Evolutionary conservation across 129 eudicot species (phyloP).

Genomic region (Scalesia atractyloides): DNA sequence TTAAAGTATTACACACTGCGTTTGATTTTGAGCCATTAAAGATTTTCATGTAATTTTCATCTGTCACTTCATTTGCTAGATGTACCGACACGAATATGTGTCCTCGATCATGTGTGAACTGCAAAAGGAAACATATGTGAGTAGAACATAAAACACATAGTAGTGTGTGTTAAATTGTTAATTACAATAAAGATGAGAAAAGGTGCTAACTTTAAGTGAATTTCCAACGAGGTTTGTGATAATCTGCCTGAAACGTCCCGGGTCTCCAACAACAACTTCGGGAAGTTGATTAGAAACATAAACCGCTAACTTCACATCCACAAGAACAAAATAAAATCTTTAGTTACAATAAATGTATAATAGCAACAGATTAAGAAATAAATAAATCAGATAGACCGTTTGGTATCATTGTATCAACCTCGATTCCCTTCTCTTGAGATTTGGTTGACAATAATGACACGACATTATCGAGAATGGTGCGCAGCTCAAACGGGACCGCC

Average conservation of each 20-base stretch:
- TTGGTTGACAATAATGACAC: constrained; percentile 67
- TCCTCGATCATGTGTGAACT: constrained; percentile 81
- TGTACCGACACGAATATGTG: constrained; percentile 86
- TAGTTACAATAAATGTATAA: constrained; percentile 13
- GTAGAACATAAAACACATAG: neutral
- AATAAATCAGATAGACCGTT: neutral
- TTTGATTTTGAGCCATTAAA: constrained; percentile 24
- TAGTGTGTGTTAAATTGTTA: neutral
- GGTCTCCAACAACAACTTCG: constrained; percentile 84
- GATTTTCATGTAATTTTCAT: constrained; percentile 31
- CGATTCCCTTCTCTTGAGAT: constrained; percentile 74
- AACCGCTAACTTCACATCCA: constrained; percentile 65
- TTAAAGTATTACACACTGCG: constrained; percentile 44
- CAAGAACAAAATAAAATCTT: constrained; percentile 2
- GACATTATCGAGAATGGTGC: constrained; percentile 75
- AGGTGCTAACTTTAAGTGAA: constrained; percentile 71
- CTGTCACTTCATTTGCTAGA: constrained; percentile 62
- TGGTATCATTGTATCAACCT: constrained; percentile 47
- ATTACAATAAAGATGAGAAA: constrained; percentile 23
- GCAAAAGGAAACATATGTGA: constrained; percentile 28
- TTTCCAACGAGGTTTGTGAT: constrained; percentile 90
- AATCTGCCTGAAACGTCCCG: constrained; percentile 82
- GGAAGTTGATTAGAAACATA: constrained; percentile 89
- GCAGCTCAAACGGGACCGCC: constrained; percentile 82
- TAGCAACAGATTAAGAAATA: neutral